Percentiles rank a stretch among this genome's conserved stretches.
Conservation (phyloP, 2,329 filamentous ascomycete genomes). For the Pseudocercospora vitis region DNA sequence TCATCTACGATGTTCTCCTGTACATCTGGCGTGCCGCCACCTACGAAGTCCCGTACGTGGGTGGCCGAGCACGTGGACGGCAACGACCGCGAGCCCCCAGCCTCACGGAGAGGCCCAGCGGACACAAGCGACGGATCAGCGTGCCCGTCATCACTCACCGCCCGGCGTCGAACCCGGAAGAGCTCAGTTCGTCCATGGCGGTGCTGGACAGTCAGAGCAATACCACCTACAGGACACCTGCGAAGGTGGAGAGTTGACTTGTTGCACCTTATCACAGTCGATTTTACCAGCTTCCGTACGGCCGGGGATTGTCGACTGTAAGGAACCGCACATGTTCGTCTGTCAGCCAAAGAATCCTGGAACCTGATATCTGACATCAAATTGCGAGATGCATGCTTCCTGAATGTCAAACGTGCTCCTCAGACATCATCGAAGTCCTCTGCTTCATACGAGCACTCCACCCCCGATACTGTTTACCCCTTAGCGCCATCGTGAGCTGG, state of each 20-base stretch:
- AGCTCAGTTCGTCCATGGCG: slow-evolving; percentile 29
- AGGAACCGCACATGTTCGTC: slow-evolving; percentile 3
- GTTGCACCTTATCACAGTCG: too few species aligned
- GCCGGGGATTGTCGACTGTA: slow-evolving; percentile 13
- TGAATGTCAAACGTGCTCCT: not conserved
- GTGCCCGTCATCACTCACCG: slow-evolving; percentile 34
- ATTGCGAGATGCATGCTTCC: not conserved
- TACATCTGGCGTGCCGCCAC: slow-evolving; percentile 60
- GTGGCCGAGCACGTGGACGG: slow-evolving; percentile 61
- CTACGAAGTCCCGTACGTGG: slow-evolving; percentile 61
- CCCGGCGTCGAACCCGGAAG: slow-evolving; percentile 19
- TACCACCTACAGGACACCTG: slow-evolving; percentile 19
- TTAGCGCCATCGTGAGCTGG: slow-evolving; percentile 1
- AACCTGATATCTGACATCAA: not conserved
- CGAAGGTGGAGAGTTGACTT: slow-evolving; percentile 15
- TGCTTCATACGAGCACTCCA: too few species aligned
- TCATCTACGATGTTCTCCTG: slow-evolving; percentile 64
- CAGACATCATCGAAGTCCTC: not conserved
- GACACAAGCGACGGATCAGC: slow-evolving; percentile 48
- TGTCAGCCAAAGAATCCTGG: not conserved
- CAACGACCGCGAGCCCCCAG: slow-evolving; percentile 62
- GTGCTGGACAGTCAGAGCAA: slow-evolving; percentile 25
- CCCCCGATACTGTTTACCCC: not conserved
- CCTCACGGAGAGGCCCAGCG: slow-evolving; percentile 58
- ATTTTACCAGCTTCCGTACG: too few species aligned